phyloP scores from a whole-genome alignment of 495 filamentous ascomycete species.

The Lepidopterella palustris region DNA sequence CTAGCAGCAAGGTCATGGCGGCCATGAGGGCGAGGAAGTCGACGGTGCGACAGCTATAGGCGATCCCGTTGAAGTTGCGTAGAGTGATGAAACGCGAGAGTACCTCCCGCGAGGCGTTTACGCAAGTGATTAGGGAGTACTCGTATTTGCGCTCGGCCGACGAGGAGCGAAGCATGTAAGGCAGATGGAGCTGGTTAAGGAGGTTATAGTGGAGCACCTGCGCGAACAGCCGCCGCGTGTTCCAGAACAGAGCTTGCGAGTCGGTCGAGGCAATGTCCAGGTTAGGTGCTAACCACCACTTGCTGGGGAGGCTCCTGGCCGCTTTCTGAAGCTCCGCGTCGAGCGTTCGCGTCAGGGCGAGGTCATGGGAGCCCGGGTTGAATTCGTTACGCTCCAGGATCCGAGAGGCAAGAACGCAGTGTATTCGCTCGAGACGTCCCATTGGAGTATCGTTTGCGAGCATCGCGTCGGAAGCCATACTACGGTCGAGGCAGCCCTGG shows the following conservation, averaged over 20 bases:
- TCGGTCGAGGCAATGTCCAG: conserved; percentile 24
- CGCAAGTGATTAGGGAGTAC: conserved; percentile 37
- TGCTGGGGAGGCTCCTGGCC: conserved; percentile 12
- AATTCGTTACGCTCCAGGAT: conserved; percentile 17
- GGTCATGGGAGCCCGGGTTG: conserved; percentile 5
- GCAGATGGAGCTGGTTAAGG: conserved; percentile 10
- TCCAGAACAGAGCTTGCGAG: conserved; percentile 12
- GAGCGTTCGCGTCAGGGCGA: conserved; percentile 1
- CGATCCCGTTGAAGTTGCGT: conserved; percentile 23
- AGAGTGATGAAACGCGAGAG: conserved; percentile 37
- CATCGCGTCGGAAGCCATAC: conserved; percentile 21
- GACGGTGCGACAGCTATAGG: conserved; percentile 35
- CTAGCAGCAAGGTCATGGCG: conserved; percentile 34
- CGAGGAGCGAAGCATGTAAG: conserved; percentile 14
- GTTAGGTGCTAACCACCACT: conserved; percentile 26
- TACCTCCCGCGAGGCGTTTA: conserved; percentile 38
- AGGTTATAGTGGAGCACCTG: conserved; percentile 16
- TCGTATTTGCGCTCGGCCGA: conserved; percentile 19
- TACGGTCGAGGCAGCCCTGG: conserved; percentile 27
- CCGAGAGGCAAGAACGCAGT: conserved; percentile 32
- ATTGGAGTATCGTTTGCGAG: conserved; percentile 25
- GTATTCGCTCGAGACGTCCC: conserved; percentile 33
- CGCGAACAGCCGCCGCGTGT: conserved; percentile 28
- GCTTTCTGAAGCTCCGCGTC: conserved; percentile 33
- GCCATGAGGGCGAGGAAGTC: conserved; percentile 40